Percentiles rank a stretch among this genome's conserved stretches.
These are phyloP conservation scores for Carex scoparia DNA, from an alignment of 176 grass and related monocot genomes.

Conservation along the genomic window DNA sequence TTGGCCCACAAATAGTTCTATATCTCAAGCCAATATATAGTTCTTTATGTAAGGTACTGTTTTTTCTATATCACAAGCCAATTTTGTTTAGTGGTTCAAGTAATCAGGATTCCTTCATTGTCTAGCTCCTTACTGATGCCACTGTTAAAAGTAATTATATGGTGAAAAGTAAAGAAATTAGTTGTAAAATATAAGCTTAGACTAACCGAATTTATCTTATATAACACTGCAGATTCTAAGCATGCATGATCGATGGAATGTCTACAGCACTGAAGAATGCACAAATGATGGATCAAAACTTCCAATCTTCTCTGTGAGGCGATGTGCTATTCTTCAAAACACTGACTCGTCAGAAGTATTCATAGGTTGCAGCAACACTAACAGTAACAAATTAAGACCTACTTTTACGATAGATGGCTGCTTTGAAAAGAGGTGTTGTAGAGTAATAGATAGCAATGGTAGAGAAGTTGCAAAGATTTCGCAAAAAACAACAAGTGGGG, in stretches of 20 bases:
- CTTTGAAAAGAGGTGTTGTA: constrained; percentile 63
- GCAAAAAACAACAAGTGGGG: background rate
- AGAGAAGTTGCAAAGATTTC: constrained; percentile 49
- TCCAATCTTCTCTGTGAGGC: constrained; percentile 59
- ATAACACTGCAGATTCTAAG: constrained; percentile 51
- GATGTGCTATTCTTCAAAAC: constrained; percentile 40
- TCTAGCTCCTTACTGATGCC: no score
- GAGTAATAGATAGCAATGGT: constrained; percentile 43
- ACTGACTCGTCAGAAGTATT: constrained; percentile 55
- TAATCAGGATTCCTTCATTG: background rate
- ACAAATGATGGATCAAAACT: background rate
- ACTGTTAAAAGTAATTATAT: background rate
- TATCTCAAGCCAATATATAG: background rate
- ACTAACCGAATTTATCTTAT: constrained; percentile 4
- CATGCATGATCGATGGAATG: constrained; percentile 77
- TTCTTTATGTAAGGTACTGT: background rate
- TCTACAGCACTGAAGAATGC: constrained; percentile 41
- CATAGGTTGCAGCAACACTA: constrained; percentile 8
- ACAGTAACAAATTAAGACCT: background rate
- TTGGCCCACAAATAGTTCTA: background rate
- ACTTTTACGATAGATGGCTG: constrained; percentile 43
- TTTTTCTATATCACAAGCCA: background rate
- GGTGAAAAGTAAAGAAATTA: background rate
- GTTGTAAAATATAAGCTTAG: background rate
- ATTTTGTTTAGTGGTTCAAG: background rate